Evolutionary conservation across 73 alveolate species (phyloP), one percentile per base, ranked within the genome.

Genomic region (Paraurostyla sp.): DNA sequence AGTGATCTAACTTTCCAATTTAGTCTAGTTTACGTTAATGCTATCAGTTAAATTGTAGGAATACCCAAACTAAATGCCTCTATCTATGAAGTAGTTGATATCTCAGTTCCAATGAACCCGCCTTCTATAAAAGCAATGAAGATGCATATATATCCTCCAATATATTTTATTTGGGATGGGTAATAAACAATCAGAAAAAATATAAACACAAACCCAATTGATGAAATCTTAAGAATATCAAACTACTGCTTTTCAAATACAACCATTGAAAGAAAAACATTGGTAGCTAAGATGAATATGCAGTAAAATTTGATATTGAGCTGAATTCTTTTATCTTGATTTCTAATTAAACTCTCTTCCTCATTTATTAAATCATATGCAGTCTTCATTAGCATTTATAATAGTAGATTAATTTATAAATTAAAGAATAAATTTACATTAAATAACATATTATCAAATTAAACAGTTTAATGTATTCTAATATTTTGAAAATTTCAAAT

Each of bases 131-230:
- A n/a, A 2, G 60, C 2, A 38, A 65, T 38, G 56, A 35, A 38
- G 6, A 65, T 65, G 82, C 82, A 65, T 36, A 65, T 65, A 65
- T 65, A 65, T 0, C 60, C 82, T 11, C 82, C 82, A 22, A 38
- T 38, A 38, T 65, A 65, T 65, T 65, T 65, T 65, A 65, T 35
- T 65, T 65, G 58, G 13, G 56, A 3, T 3, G 23, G 0, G 6
- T 65, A 6, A 0, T 15, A 22, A 4, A 38, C 60, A 0, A 40
- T 40, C 56, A 65, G 58, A 7, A 32, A 11, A 36, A 13, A 65
- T 15, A 65, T 13, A 38, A 65, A 40, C 9, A 65, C 13, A 22
- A 65, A 65, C 1, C 82, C 82, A 2, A 65, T 1, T 35, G 56
- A 65, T 32, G 82, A 65, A 16, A 40, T 25, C 9, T 33, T 11